Percentiles rank a stretch among this genome's conserved stretches.
These are phyloP conservation scores for Falciphora oryzae DNA, from an alignment of 2,329 filamentous ascomycete species.

Conservation along the genomic window DNA sequence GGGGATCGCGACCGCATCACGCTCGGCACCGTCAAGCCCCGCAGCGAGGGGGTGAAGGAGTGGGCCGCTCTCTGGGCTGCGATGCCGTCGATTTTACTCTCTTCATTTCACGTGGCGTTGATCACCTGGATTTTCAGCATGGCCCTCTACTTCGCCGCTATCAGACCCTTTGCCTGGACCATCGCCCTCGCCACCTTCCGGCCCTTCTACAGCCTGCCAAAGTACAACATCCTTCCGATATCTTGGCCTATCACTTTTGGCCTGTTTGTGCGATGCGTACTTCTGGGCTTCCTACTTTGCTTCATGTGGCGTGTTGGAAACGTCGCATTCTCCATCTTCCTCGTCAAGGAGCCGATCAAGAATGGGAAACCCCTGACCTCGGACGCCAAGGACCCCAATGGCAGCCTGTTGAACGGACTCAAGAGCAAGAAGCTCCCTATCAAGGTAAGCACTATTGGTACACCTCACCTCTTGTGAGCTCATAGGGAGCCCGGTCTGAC, in stretches of 20 bases:
- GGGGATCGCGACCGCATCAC: conserved; percentile 66
- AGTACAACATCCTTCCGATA: conserved; percentile 57
- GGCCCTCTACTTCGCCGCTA: conserved; percentile 54
- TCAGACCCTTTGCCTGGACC: conserved; percentile 62
- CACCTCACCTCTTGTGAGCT: too few species aligned
- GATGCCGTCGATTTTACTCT: conserved; percentile 33
- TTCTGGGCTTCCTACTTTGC: conserved; percentile 61
- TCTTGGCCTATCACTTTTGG: conserved; percentile 50
- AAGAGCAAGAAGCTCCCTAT: conserved; percentile 76
- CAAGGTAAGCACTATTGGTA: conserved; percentile 34
- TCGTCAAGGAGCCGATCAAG: conserved; percentile 77
- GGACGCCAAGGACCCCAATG: conserved; percentile 86
- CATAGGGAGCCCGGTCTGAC: neutral
- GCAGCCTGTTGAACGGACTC: conserved; percentile 77
- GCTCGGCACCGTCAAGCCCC: conserved; percentile 32
- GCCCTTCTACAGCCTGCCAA: conserved; percentile 69
- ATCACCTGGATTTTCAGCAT: conserved; percentile 39
- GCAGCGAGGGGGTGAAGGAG: conserved; percentile 15
- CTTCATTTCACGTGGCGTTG: conserved; percentile 34
- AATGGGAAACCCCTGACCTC: conserved; percentile 76
- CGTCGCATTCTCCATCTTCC: conserved; percentile 70
- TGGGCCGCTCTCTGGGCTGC: conserved; percentile 15
- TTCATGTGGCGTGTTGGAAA: conserved; percentile 75
- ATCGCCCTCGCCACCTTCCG: conserved; percentile 66
- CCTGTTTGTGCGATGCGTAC: conserved; percentile 49